A percentile compares a stretch with the other conserved stretches of the same genome.
phyloP scores from a whole-genome alignment of 495 filamentous ascomycete genomes.

The Stereocaulon alpinum region DNA sequence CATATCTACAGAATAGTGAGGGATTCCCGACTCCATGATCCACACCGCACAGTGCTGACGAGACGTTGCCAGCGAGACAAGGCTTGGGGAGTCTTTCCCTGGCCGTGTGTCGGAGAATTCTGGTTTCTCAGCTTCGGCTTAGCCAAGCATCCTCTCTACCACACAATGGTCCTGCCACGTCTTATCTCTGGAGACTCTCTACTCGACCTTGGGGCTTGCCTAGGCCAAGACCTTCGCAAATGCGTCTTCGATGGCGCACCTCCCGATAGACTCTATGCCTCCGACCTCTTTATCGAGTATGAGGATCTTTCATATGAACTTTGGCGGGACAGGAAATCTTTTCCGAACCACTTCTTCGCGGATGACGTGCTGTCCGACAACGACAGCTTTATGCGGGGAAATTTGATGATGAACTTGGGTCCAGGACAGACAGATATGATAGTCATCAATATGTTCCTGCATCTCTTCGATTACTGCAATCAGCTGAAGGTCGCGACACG shows the following conservation, averaged over 20 bases:
- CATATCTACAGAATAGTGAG: slow-evolving; percentile 23
- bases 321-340: slow-evolving; percentile 16
- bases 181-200: slow-evolving; percentile 17
- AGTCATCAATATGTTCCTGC: slow-evolving; percentile 24
- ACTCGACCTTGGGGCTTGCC: slow-evolving; percentile 23
- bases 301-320: slow-evolving; percentile 21
- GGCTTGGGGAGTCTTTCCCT: slow-evolving; percentile 25
- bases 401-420: slow-evolving; percentile 19
- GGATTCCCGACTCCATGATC: no score
- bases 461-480: slow-evolving; percentile 23
- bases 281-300: slow-evolving; percentile 21
- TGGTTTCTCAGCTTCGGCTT: slow-evolving; percentile 30
- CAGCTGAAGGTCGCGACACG: slow-evolving; percentile 21
- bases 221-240: slow-evolving; percentile 26
- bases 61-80: slow-evolving; percentile 16
- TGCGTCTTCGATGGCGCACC: slow-evolving; percentile 22
- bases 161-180: slow-evolving; percentile 18
- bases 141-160: slow-evolving; percentile 22
- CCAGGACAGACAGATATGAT: slow-evolving; percentile 21
- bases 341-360: slow-evolving; percentile 19
- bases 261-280: slow-evolving; percentile 17
- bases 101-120: slow-evolving; percentile 36
- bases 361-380: slow-evolving; percentile 23
- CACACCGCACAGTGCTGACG: not conserved
- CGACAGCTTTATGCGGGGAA: slow-evolving; percentile 13